Percentiles rank a stretch among this genome's conserved stretches.
Evolutionary conservation across 1,284 basidiomycete species (phyloP).

Genomic region (Malassezia japonica): DNA sequence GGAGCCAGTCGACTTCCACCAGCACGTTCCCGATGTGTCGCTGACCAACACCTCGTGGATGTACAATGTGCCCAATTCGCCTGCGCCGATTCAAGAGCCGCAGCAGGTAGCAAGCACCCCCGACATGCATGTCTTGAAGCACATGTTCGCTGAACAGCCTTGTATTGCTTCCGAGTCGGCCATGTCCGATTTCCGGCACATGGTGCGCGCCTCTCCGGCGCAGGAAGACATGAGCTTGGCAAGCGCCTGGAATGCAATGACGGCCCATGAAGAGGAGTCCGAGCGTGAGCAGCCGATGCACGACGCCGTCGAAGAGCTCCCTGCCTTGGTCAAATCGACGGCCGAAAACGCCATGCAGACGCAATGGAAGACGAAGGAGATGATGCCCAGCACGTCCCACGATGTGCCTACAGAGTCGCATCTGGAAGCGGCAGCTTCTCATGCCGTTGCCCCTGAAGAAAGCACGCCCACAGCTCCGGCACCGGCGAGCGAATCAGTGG

Average conservation of each 20-base stretch:
- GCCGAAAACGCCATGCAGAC: too few relatives aligned
- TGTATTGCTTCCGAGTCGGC: background rate
- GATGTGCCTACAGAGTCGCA: too few relatives aligned
- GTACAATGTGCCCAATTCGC: too few relatives aligned
- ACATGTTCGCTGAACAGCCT: slow-evolving; percentile 12
- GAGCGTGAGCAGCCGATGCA: background rate
- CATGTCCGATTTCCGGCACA: slow-evolving; percentile 13
- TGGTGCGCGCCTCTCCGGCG: background rate
- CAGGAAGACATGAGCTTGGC: slow-evolving; percentile 1
- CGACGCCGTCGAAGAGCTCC: background rate
- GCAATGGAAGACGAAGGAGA: too few relatives aligned
- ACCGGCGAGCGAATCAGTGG: too few relatives aligned
- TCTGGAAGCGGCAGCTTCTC: too few relatives aligned
- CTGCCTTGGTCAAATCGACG: too few relatives aligned
- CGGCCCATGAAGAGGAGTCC: background rate
- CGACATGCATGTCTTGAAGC: slow-evolving; percentile 13
- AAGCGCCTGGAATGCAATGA: background rate
- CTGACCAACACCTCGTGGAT: background rate
- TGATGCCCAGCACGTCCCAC: too few relatives aligned
- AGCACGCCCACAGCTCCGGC: too few relatives aligned
- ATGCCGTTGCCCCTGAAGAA: too few relatives aligned
- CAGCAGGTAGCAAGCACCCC: background rate
- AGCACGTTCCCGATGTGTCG: background rate
- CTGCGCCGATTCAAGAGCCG: too few relatives aligned
- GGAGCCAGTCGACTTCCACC: background rate